phyloP scores from a whole-genome alignment of 2,329 filamentous ascomycete species.

The Cercospora beticola region DNA sequence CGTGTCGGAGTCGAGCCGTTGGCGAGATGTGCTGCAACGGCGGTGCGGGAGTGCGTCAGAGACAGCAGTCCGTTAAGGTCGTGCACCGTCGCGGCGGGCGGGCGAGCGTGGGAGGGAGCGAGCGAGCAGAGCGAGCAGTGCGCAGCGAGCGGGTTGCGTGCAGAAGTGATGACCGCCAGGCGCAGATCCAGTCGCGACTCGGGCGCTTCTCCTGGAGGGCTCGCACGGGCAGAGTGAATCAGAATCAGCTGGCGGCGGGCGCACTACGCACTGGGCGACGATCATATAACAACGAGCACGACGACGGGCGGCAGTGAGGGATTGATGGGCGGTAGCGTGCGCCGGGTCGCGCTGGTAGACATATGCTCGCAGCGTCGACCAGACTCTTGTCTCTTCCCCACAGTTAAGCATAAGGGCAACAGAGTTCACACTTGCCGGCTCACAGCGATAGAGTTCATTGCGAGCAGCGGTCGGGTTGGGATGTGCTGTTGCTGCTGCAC shows the following conservation, averaged over 20 bases:
- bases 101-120: slow-evolving; percentile 12
- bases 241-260: not conserved
- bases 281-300: not conserved
- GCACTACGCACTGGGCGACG: not conserved
- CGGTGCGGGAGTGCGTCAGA: slow-evolving; percentile 12
- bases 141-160: not conserved
- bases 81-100: not conserved
- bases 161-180: not conserved
- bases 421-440: slow-evolving; percentile 33
- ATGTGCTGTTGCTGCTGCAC: slow-evolving; percentile 20
- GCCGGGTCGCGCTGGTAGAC: not conserved
- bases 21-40: slow-evolving; percentile 8
- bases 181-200: slow-evolving; percentile 5
- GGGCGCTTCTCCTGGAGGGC: not conserved
- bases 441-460: slow-evolving; percentile 30
- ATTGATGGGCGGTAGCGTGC: not conserved
- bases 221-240: not conserved
- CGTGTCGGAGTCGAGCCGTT: slow-evolving; percentile 16
- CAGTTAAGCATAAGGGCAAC: slow-evolving; percentile 36
- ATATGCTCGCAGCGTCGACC: slow-evolving; percentile 3
- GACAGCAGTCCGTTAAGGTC: slow-evolving; percentile 5
- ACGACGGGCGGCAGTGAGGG: not conserved
- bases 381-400: slow-evolving; percentile 22
- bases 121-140: not conserved
- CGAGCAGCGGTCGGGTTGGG: slow-evolving; percentile 29